Conservation (phyloP, 306 rosid genomes). For the Sicyos edulis region DNA sequence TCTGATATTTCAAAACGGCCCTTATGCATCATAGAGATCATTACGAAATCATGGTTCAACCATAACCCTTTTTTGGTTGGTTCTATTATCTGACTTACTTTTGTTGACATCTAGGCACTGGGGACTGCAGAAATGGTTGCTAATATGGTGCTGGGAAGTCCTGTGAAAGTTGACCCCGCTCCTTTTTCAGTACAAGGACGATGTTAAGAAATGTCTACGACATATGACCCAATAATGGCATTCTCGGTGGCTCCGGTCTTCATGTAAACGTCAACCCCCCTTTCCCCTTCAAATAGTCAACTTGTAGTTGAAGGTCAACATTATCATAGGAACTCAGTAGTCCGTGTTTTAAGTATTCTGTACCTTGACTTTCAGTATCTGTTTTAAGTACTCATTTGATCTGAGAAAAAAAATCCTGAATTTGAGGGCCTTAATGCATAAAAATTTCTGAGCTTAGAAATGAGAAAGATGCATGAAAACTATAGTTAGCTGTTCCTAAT, state of each 20-base stretch:
- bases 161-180: conserved; percentile 37
- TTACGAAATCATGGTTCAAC: neutral
- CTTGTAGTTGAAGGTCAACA: neutral
- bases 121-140: conserved; percentile 84
- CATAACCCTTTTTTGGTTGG: neutral
- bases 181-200: conserved; percentile 51
- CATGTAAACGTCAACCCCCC: conserved; percentile 4
- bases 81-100: neutral
- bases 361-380: neutral
- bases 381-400: neutral
- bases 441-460: neutral
- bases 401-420: neutral
- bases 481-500: neutral
- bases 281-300: conserved; percentile 4
- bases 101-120: conserved; percentile 52
- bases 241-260: neutral
- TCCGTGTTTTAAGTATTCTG: neutral
- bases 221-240: conserved; percentile 5
- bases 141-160: conserved; percentile 57
- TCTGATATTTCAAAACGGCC: neutral
- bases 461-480: neutral
- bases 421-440: neutral
- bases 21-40: conserved; percentile 15
- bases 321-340: neutral
- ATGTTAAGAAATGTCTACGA: conserved; percentile 22